These are phyloP conservation scores for Melampsora americana DNA, from an alignment of 1,284 basidiomycete genomes.

Conservation along the genomic window DNA sequence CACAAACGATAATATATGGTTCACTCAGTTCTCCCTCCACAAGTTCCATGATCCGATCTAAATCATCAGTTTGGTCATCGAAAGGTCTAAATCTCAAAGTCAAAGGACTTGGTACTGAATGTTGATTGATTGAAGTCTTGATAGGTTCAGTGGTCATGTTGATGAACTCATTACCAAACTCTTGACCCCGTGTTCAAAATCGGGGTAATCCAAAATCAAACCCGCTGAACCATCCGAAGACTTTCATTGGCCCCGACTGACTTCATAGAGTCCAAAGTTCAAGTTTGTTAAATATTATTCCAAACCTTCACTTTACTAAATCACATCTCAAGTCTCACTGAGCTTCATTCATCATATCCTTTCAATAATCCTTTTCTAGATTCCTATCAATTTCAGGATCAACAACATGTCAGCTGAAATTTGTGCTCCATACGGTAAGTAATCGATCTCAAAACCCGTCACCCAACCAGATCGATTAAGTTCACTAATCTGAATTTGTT, in stretches of 20 bases:
- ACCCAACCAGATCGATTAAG: no score
- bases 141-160: no score
- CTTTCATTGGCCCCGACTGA: no score
- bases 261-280: no score
- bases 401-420: constrained; percentile 1
- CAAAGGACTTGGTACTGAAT: no score
- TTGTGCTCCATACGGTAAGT: constrained; percentile 6
- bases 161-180: background rate
- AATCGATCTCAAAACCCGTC: background rate
- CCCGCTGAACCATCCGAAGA: no score
- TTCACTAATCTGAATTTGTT: background rate
- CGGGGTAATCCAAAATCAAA: no score
- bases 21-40: constrained; percentile 91
- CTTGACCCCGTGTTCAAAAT: background rate
- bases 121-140: constrained; percentile 11
- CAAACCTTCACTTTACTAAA: background rate
- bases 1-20: constrained; percentile 86
- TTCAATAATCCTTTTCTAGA: no score
- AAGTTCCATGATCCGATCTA: constrained; percentile 64
- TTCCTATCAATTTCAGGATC: no score
- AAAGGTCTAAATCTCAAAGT: constrained; percentile 14
- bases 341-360: no score
- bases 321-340: no score
- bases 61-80: constrained; percentile 24
- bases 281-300: background rate